These are phyloP conservation scores for Candida vartiovaarae DNA, from an alignment of 805 yeast genomes.

Conservation along the genomic window DNA sequence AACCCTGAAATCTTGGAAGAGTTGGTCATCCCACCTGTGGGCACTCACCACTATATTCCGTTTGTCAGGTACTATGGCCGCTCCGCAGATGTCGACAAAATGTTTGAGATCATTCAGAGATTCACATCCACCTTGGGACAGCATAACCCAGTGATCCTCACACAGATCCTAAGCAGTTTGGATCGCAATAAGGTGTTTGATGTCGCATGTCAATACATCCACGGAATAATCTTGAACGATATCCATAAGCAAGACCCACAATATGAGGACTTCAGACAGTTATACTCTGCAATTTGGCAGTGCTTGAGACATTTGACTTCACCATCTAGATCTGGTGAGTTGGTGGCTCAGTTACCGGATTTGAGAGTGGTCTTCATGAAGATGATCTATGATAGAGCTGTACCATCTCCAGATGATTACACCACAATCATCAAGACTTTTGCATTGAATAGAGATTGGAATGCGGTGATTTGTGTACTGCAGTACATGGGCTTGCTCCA, in stretches of 20 bases:
- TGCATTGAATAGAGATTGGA: conserved; percentile 9
- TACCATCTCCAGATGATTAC: conserved; percentile 18
- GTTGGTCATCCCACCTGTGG: conserved; percentile 29
- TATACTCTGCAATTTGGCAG: conserved; percentile 29
- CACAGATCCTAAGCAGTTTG: conserved; percentile 31
- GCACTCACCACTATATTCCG: conserved; percentile 34
- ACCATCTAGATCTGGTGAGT: neutral
- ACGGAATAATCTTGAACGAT: conserved; percentile 21
- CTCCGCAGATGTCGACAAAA: conserved; percentile 20
- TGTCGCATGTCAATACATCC: conserved; percentile 28
- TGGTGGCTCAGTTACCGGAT: conserved; percentile 11
- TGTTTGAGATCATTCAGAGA: conserved; percentile 24
- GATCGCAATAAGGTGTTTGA: conserved; percentile 23
- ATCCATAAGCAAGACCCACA: conserved; percentile 7
- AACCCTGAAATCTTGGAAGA: conserved; percentile 10
- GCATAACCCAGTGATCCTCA: conserved; percentile 30
- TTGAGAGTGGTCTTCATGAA: conserved; percentile 17
- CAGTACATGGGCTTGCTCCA: conserved; percentile 19
- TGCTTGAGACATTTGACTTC: conserved; percentile 14
- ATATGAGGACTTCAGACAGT: conserved; percentile 7
- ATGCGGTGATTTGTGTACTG: conserved; percentile 17
- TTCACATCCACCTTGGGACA: conserved; percentile 26
- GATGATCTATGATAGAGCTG: conserved; percentile 19
- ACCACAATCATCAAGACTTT: conserved; percentile 14
- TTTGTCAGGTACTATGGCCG: conserved; percentile 30